Evolutionary conservation across 257 asterid genomes (phyloP).

Genomic region (Solanum tarapatanum): DNA sequence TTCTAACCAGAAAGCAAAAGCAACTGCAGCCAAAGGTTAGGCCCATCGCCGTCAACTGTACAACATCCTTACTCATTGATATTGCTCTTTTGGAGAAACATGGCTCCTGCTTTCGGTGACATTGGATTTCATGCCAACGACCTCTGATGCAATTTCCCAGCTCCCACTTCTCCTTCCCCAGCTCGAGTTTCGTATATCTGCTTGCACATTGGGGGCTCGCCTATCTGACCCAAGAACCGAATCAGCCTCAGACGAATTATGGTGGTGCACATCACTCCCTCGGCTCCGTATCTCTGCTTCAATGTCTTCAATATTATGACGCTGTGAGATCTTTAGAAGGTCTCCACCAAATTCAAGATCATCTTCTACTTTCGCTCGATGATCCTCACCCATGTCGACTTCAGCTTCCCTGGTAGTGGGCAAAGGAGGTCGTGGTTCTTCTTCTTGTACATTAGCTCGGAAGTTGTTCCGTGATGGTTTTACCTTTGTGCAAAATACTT

Average conservation of each 20-base stretch:
- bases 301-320: conserved; percentile 82
- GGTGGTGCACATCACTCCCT: conserved; percentile 70
- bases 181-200: conserved; percentile 40
- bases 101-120: conserved; percentile 13
- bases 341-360: conserved; percentile 89
- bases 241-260: conserved; percentile 59
- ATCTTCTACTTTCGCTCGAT: conserved; percentile 79
- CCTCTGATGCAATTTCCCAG: conserved; percentile 55
- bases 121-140: conserved; percentile 15
- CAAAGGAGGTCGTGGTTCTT: conserved; percentile 45
- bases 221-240: conserved; percentile 65
- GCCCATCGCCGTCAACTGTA: conserved; percentile 9
- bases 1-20: conserved; percentile 13
- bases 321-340: conserved; percentile 86
- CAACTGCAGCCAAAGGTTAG: conserved; percentile 1
- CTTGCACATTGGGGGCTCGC: conserved; percentile 35
- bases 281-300: conserved; percentile 88
- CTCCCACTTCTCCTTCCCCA: conserved; percentile 58
- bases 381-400: conserved; percentile 34
- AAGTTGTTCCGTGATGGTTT: conserved; percentile 83
- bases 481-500: conserved; percentile 82
- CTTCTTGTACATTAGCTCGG: conserved; percentile 73
- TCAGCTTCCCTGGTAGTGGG: conserved; percentile 48
- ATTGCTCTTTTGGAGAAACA: conserved; percentile 28
- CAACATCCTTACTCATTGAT: conserved; percentile 27